Conservation (phyloP, 176 grass and related monocot species). For the Phoenix dactylifera region DNA sequence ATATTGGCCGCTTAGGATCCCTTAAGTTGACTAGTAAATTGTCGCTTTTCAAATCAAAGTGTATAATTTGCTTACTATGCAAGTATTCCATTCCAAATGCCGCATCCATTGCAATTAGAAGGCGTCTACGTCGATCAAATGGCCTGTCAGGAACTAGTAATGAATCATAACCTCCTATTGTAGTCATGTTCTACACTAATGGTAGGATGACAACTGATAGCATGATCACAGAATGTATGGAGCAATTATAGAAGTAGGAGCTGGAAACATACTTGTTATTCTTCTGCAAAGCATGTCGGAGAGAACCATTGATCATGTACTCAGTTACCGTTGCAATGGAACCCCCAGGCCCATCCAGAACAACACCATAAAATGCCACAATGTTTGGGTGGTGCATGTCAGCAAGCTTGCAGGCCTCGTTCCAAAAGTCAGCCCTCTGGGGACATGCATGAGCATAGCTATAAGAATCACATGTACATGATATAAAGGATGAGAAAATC, state of each 20-base stretch:
- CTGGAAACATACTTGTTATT: slow-evolving; percentile 65
- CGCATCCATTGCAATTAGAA: slow-evolving; percentile 96
- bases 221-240: slow-evolving; percentile 7
- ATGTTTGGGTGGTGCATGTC: slow-evolving; percentile 94
- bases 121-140: slow-evolving; percentile 56
- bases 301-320: slow-evolving; percentile 99
- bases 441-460: slow-evolving; percentile 9
- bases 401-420: slow-evolving; percentile 87
- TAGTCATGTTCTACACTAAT: neutral
- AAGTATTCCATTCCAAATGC: slow-evolving; percentile 99
- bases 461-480: slow-evolving; percentile 6
- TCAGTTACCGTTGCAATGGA: slow-evolving; percentile 92
- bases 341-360: slow-evolving; percentile 82
- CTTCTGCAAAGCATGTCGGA: slow-evolving; percentile 70
- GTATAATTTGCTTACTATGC: slow-evolving; percentile 94
- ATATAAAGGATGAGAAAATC: neutral
- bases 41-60: slow-evolving; percentile 97
- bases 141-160: slow-evolving; percentile 31
- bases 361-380: slow-evolving; percentile 93
- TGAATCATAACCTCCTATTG: neutral
- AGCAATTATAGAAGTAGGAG: slow-evolving; percentile 1
- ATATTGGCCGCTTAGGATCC: slow-evolving; percentile 97
- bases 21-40: slow-evolving; percentile 99
- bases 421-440: slow-evolving; percentile 96
- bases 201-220: neutral